These are phyloP conservation scores for Schizochytrium sp. DNA, from an alignment of 108 stramenopile species.

Conservation along the genomic window DNA sequence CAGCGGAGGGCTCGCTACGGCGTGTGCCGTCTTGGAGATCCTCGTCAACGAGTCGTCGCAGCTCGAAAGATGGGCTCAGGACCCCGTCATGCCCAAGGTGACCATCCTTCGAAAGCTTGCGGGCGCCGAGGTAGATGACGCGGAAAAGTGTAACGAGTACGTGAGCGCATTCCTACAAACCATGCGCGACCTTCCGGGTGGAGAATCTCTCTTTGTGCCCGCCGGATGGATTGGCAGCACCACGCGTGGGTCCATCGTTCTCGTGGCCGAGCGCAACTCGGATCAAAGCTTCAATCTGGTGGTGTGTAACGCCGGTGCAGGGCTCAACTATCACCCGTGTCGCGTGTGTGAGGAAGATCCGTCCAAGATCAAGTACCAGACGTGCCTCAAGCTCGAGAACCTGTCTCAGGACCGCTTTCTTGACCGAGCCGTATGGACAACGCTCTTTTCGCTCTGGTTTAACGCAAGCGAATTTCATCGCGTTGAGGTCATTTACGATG, in stretches of 20 bases:
- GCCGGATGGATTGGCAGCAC: not conserved
- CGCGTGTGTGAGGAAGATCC: slow-evolving; percentile 6
- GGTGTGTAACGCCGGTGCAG: not conserved
- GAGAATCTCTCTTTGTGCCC: not conserved
- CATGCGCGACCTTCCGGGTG: not conserved
- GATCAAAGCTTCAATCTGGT: not conserved
- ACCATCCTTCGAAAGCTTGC: not conserved
- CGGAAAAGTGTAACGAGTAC: not conserved
- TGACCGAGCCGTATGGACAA: not conserved
- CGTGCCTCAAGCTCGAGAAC: slow-evolving; percentile 11
- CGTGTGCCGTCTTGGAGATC: not conserved
- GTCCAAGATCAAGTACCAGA: slow-evolving; percentile 27
- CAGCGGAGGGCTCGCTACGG: not conserved
- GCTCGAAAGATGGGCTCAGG: not conserved
- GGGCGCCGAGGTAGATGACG: not conserved
- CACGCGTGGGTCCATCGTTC: not conserved
- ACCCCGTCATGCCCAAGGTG: not conserved
- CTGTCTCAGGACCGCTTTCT: not conserved
- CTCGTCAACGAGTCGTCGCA: slow-evolving; percentile 1
- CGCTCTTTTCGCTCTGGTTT: not conserved
- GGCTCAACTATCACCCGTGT: not conserved
- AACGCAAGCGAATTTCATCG: slow-evolving; percentile 12
- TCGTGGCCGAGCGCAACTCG: not conserved
- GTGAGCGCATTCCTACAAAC: not conserved
- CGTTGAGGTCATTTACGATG: slow-evolving; percentile 14